Percentiles rank a stretch among this genome's conserved stretches.
Conservation (phyloP, 208 protist species). For the Naegleria lovaniensis region DNA sequence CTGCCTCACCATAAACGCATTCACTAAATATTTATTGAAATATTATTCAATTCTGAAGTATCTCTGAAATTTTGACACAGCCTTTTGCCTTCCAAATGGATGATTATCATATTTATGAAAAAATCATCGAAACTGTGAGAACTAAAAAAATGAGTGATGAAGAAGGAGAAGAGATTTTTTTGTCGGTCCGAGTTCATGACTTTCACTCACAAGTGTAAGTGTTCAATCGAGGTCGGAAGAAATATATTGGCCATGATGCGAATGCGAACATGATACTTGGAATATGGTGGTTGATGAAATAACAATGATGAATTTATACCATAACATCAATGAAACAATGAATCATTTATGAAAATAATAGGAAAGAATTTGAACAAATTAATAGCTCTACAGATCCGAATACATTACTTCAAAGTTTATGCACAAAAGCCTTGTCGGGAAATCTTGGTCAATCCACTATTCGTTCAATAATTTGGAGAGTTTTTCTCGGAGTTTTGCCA, state of each 20-base stretch:
- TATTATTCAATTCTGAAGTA: too few species aligned
- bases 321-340: too few species aligned
- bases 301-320: neutral
- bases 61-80: too few species aligned
- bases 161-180: neutral
- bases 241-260: too few species aligned
- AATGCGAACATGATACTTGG: neutral
- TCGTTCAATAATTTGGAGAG: neutral
- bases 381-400: neutral
- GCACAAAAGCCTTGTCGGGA: neutral
- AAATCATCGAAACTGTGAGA: too few species aligned
- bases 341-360: neutral
- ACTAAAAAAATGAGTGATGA: neutral
- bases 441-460: neutral
- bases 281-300: too few species aligned
- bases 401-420: neutral
- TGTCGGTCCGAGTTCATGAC: neutral
- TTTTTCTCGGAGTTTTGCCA: neutral
- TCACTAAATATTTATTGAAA: too few species aligned
- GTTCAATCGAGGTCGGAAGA: too few species aligned
- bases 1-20: too few species aligned
- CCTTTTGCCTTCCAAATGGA: too few species aligned
- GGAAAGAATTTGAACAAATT: constrained; percentile 6
- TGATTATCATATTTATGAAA: too few species aligned
- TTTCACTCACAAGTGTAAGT: neutral